A percentile compares a stretch with the other conserved stretches of the same genome.
phyloP scores from a whole-genome alignment of 2,329 filamentous ascomycete genomes.

The Xylaria sp. region DNA sequence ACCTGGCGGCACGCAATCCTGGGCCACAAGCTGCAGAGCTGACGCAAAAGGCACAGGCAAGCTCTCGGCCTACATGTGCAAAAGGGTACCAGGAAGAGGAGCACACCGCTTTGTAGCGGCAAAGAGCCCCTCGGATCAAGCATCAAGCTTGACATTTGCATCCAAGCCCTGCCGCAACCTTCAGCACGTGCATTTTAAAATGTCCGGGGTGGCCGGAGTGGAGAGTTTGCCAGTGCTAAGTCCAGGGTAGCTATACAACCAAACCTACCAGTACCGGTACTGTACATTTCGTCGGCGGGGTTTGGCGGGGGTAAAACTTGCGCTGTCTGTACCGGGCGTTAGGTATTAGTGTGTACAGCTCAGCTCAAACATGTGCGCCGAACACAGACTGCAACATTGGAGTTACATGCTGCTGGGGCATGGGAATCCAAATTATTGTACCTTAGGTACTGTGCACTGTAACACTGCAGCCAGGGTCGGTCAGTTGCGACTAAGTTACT shows the following conservation, averaged over 20 bases:
- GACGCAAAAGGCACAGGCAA: conserved; percentile 10
- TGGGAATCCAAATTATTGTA: conserved; percentile 9
- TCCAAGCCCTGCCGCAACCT: conserved; percentile 26
- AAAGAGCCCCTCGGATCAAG: conserved; percentile 17
- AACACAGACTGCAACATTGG: neutral
- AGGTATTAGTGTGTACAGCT: neutral
- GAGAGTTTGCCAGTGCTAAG: conserved; percentile 11
- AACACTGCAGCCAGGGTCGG: conserved; percentile 20
- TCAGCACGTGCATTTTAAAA: conserved; percentile 35
- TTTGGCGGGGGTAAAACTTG: conserved; percentile 37
- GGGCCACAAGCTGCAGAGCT: conserved; percentile 6
- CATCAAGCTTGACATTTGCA: conserved; percentile 17
- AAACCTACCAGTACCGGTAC: neutral
- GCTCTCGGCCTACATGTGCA: neutral
- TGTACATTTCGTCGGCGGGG: conserved; percentile 25
- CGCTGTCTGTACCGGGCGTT: conserved; percentile 5
- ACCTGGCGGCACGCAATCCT: conserved; percentile 10
- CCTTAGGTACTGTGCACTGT: conserved; percentile 9
- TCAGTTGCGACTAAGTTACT: conserved; percentile 6
- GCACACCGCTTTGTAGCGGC: conserved; percentile 31
- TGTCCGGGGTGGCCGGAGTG: conserved; percentile 25
- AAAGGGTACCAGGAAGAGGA: neutral
- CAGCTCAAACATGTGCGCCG: conserved; percentile 16
- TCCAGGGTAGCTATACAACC: conserved; percentile 18
- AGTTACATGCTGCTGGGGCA: conserved; percentile 3